Evolutionary conservation across 495 filamentous ascomycete species (phyloP), one percentile per base, ranked within the genome.

Genomic region (Penicillium steckii): DNA sequence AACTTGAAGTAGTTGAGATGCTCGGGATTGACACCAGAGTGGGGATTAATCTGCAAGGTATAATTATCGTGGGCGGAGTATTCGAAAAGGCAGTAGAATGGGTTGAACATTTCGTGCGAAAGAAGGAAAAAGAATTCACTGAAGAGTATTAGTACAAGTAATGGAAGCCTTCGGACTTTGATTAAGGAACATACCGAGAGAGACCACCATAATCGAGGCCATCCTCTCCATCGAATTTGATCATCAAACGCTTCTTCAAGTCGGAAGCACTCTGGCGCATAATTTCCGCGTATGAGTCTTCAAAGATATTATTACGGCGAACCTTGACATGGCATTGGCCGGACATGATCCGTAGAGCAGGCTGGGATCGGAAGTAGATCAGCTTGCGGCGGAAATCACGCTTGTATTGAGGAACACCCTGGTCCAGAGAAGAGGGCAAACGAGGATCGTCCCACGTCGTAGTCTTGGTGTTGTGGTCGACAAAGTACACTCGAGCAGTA

Each of bases 21-120:
- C 73, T 99, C 94, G 6, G 94, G 95, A 73, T 99, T 99, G 71
- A 99, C 97, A 56, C 94, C 94, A 52, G 94, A 99, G 67, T 99
- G 94, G 50, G 94, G 94, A 75, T 99, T 99, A 77, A 99, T 99
- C 74, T 99, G 94, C 50, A 99, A 86, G 48, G 94, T 99, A 76
- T 99, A 99, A 76, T 99, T 99, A 83, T 99, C 94, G 76, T 99
- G 94, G 24, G 94, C 94, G 55, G 94, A 97, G 69, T 99, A 99
- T 75, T 99, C 94, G 77, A 99, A 99, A 40, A 99, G 80, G 73
- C 94, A 99, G 76, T 99, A 99, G 76, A 99, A 99, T 47, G 94
- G 94, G 71, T 99, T 99, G 75, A 99, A 99, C 94, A 99, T 99
- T 78, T 99, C 94, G 73, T 99, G 94, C n/a, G 94, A 97, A 33